A percentile compares a stretch with the other conserved stretches of the same genome.
Evolutionary conservation across 2,329 filamentous ascomycete genomes (phyloP).

Genomic region (Colletotrichum phormii): DNA sequence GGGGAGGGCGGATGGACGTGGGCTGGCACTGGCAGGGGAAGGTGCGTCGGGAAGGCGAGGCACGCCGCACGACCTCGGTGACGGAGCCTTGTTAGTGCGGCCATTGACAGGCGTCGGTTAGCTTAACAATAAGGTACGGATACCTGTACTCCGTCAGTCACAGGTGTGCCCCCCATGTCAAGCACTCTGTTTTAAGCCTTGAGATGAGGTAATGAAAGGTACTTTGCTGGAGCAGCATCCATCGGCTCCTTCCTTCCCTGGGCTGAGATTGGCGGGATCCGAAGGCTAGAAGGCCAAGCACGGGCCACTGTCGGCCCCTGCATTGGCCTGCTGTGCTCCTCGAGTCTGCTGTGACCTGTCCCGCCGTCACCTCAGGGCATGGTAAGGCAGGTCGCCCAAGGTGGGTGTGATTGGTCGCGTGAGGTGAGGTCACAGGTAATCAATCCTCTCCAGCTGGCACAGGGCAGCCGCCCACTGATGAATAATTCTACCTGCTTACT

Average conservation of each 20-base stretch:
- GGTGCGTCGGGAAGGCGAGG: slow-evolving; percentile 13
- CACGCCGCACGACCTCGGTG: slow-evolving; percentile 13
- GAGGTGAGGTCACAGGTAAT: background rate
- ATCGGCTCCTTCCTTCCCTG: background rate
- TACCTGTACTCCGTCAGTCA: no score
- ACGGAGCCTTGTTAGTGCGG: slow-evolving; percentile 30
- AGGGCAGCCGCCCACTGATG: background rate
- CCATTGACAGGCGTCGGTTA: background rate
- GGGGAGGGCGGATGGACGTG: background rate
- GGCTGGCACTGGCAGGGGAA: slow-evolving; percentile 6
- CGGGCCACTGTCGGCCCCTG: slow-evolving; percentile 23
- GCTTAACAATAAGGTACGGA: no score
- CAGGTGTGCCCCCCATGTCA: background rate
- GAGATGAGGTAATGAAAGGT: background rate
- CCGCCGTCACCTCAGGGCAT: background rate
- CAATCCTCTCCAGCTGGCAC: background rate
- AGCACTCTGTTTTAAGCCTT: background rate
- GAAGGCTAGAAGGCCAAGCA: slow-evolving; percentile 6
- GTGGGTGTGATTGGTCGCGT: slow-evolving; percentile 19
- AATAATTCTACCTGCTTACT: background rate
- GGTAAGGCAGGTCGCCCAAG: background rate
- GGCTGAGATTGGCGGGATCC: background rate
- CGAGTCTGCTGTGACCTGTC: background rate
- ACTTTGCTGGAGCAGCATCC: background rate
- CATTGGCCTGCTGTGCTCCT: slow-evolving; percentile 14